phyloP scores from a whole-genome alignment of 2,329 filamentous ascomycete species.

The Trichoderma pleuroti region DNA sequence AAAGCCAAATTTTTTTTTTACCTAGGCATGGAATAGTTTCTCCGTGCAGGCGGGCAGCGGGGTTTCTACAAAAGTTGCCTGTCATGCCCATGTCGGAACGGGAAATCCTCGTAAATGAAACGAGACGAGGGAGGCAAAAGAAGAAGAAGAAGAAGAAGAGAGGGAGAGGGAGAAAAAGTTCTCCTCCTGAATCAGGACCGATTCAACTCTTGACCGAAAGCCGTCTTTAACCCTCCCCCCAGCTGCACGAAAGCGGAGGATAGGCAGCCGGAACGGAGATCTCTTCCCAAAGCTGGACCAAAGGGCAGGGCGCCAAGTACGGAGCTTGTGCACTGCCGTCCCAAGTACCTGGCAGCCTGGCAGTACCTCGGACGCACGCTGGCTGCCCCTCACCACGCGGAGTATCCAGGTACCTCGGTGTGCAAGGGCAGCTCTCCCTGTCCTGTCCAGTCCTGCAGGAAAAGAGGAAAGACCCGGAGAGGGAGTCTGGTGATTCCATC shows the following conservation, averaged over 20 bases:
- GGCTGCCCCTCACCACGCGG: background rate
- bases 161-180: background rate
- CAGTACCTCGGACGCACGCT: background rate
- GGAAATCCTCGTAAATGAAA: background rate
- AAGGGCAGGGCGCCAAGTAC: background rate
- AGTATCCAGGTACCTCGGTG: background rate
- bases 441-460: background rate
- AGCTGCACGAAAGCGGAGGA: conserved; percentile 16
- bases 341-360: background rate
- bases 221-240: background rate
- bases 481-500: conserved; percentile 1
- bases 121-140: background rate
- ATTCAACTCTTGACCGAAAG: background rate
- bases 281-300: conserved; percentile 9
- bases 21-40: conserved; percentile 5
- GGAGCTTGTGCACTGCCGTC: background rate
- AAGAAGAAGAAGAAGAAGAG: background rate
- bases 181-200: conserved; percentile 12
- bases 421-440: background rate
- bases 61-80: background rate
- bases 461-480: background rate
- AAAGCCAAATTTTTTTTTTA: background rate
- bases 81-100: background rate
- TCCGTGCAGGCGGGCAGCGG: background rate
- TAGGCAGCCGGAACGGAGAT: conserved; percentile 10